A percentile compares a stretch with the other conserved stretches of the same genome.
phyloP scores from a whole-genome alignment of 768 basidiomycete species.

The Leccinum fibrillosum region DNA sequence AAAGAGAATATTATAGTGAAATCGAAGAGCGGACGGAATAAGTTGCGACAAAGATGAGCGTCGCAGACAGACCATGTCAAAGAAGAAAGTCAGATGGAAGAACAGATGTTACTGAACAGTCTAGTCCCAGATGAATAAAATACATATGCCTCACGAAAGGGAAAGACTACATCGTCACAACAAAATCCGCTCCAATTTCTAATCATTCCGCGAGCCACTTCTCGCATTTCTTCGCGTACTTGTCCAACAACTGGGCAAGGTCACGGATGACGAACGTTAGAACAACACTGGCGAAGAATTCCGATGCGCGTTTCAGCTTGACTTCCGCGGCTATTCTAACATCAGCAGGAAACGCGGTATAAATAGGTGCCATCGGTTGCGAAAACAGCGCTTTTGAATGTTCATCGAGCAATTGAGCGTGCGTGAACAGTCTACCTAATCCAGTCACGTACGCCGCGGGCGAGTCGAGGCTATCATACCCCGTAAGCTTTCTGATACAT shows the following conservation, averaged over 20 bases:
- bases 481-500: slow-evolving; percentile 9
- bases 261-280: slow-evolving; percentile 88
- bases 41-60: slow-evolving; percentile 6
- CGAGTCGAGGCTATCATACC: slow-evolving; percentile 69
- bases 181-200: slow-evolving; percentile 19
- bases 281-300: slow-evolving; percentile 88
- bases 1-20: slow-evolving; percentile 25
- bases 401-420: slow-evolving; percentile 81
- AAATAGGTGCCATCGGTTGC: slow-evolving; percentile 67
- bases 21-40: slow-evolving; percentile 15
- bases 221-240: slow-evolving; percentile 91
- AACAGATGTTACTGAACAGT: slow-evolving; percentile 30
- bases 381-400: slow-evolving; percentile 72
- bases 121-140: slow-evolving; percentile 35
- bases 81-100: slow-evolving; percentile 23
- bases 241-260: slow-evolving; percentile 82
- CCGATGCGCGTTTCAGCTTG: slow-evolving; percentile 78
- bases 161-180: slow-evolving; percentile 24
- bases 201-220: slow-evolving; percentile 83
- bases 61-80: slow-evolving; percentile 11
- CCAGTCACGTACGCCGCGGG: slow-evolving; percentile 80
- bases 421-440: slow-evolving; percentile 67
- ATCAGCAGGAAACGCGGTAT: slow-evolving; percentile 66
- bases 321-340: slow-evolving; percentile 62
- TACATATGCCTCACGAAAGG: slow-evolving; percentile 27